Evolutionary conservation across 306 rosid species (phyloP).

Genomic region (Cucurbita ficifolia): DNA sequence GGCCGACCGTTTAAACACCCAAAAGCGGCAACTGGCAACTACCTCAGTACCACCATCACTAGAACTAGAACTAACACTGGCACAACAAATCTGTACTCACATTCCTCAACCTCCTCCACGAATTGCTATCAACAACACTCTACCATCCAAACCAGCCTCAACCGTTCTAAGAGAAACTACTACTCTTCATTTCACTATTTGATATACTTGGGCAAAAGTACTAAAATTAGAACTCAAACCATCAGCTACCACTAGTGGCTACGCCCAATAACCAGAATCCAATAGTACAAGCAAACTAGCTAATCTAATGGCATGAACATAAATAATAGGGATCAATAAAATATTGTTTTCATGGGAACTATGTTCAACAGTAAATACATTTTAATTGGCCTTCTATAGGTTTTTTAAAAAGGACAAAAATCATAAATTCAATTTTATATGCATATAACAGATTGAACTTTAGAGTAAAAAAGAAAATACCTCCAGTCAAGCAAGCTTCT

Average conservation of each 20-base stretch:
- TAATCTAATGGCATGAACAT: neutral
- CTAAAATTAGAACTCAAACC: neutral
- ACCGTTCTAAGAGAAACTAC: neutral
- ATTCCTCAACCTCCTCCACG: neutral
- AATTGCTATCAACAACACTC: neutral
- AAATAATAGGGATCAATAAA: neutral
- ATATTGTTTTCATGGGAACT: neutral
- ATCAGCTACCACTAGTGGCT: neutral
- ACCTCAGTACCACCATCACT: no score
- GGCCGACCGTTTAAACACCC: no score
- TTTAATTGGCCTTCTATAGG: neutral
- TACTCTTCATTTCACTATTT: neutral
- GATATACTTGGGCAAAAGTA: neutral
- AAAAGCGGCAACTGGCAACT: no score
- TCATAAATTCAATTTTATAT: neutral
- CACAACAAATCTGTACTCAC: neutral
- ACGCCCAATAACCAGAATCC: neutral
- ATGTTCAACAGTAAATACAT: neutral
- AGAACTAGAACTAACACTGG: no score
- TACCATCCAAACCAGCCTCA: neutral
- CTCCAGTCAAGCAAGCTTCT: neutral
- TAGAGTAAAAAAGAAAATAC: neutral
- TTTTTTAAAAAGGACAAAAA: neutral
- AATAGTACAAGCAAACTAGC: neutral
- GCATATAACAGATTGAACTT: neutral